Base-by-base conservation (phyloP, 768 basidiomycete species). In the Panaeolus papilionaceus region DNA sequence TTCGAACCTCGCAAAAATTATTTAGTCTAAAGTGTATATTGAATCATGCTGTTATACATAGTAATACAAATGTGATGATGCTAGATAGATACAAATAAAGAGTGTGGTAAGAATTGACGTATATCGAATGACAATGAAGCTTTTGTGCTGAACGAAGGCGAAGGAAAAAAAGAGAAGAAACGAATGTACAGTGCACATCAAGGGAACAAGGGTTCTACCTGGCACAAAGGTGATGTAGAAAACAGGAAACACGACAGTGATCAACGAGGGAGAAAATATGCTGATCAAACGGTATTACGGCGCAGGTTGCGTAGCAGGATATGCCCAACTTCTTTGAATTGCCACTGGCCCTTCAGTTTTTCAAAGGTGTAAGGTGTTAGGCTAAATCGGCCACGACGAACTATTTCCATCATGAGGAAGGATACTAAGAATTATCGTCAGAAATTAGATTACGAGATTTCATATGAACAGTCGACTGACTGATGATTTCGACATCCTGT, bases 351-450 rank as follows among this genome's bases (percentile, higher is more conserved):
- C 66, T 80, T 86, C 20, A 84, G 81, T 51, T 82, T 84, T 64
- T 83, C 82, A 45, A 85, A 84, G 4, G 78, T 74, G 66, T 84
- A 88, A 4, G 83, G 79, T 28, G 83, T 82, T 11, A 86, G 82
- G 66, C 72, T 76, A 72, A 89, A 90, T 39, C 87, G 84, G 47
- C 87, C 85, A 61, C 88, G 83, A 37, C 88, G 87, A 16, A 90
- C 74, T 38, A 89, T 85, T 73, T 90, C 88, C 82, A 90, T 85
- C 77, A 90, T 83, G 40, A 90, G 78, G 74, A 89, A 89, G 14
- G 87, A 87, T 8, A 89, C 88, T 88, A 9, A 38, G 23, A 14
- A 40, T 12, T 5, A 4, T 23, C 67, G 80, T 45, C 75, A 38
- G 67, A 58, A 49, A 61, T 33, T 40, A 20, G 20, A 11, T 62